These are phyloP conservation scores for Hirsutella rhossiliensis DNA, from an alignment of 2,329 filamentous ascomycete genomes.

Conservation along the genomic window DNA sequence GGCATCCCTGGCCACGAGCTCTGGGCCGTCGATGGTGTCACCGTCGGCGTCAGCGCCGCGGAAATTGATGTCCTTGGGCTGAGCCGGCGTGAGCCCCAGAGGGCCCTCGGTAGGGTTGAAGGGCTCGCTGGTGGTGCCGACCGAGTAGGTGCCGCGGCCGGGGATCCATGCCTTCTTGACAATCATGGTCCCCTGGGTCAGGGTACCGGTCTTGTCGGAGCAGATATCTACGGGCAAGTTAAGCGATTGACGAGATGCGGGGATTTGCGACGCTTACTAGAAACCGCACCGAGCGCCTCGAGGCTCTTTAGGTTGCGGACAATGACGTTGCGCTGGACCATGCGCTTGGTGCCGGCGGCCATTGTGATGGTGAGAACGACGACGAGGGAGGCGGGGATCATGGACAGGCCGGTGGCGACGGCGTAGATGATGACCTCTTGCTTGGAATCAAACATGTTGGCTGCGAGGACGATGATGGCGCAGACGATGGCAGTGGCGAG, in stretches of 20 bases:
- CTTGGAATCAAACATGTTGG: constrained; percentile 24
- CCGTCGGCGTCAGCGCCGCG: constrained; percentile 13
- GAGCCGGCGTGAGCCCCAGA: constrained; percentile 24
- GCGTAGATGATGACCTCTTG: constrained; percentile 31
- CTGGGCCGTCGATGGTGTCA: constrained; percentile 11
- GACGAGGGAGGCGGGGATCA: constrained; percentile 37
- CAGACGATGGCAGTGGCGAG: constrained; percentile 45
- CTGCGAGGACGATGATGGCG: constrained; percentile 31
- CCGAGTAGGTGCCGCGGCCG: constrained; percentile 30
- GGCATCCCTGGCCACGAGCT: constrained; percentile 30
- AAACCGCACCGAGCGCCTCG: constrained; percentile 42
- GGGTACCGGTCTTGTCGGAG: constrained; percentile 45
- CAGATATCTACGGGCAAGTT: constrained; percentile 30
- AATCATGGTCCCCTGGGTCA: constrained; percentile 41
- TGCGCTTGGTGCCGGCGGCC: constrained; percentile 40
- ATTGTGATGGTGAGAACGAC: constrained; percentile 48
- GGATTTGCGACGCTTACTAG: constrained; percentile 18
- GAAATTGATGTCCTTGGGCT: constrained; percentile 23
- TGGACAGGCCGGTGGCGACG: constrained; percentile 32
- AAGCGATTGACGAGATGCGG: constrained; percentile 6
- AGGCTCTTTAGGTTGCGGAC: constrained; percentile 38
- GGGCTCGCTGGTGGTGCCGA: constrained; percentile 38
- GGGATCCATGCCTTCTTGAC: constrained; percentile 40
- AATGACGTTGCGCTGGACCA: constrained; percentile 40
- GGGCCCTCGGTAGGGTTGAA: constrained; percentile 43